phyloP scores from a whole-genome alignment of 257 asterid genomes.

The Prunella vulgaris region DNA sequence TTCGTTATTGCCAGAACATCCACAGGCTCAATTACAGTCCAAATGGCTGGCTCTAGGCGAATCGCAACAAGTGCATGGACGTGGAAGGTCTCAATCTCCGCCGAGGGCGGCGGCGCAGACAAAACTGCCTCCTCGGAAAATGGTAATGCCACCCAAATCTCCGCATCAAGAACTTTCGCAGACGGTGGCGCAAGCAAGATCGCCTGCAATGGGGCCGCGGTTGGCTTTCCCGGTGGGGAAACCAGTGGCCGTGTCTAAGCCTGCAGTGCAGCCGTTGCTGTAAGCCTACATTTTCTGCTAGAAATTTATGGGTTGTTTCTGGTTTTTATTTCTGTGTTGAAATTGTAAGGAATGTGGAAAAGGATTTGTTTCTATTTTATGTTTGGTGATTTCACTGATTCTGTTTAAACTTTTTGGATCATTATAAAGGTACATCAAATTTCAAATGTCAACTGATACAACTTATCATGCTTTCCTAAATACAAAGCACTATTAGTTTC shows the following conservation, averaged over 20 bases:
- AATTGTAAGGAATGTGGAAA: not conserved
- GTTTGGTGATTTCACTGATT: not conserved
- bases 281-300: slow-evolving; percentile 16
- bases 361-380: not conserved
- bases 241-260: slow-evolving; percentile 22
- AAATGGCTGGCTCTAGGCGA: slow-evolving; percentile 40
- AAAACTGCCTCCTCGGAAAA: slow-evolving; percentile 30
- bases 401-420: not conserved
- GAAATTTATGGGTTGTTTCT: not conserved
- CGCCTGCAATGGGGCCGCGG: slow-evolving; percentile 23
- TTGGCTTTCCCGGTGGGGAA: slow-evolving; percentile 27
- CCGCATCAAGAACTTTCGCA: slow-evolving; percentile 29
- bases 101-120: slow-evolving; percentile 26
- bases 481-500: not conserved
- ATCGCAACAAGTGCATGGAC: slow-evolving; percentile 27
- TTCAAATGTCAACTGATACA: not conserved
- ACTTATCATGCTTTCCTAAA: not conserved
- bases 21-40: slow-evolving; percentile 46
- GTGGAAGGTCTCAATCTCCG: slow-evolving; percentile 28
- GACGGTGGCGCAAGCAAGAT: slow-evolving; percentile 21
- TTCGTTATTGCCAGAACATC: slow-evolving; percentile 42
- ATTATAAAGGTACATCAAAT: not conserved
- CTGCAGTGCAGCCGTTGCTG: slow-evolving; percentile 30
- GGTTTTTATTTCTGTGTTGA: not conserved
- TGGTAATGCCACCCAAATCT: slow-evolving; percentile 35